phyloP scores from a whole-genome alignment of 2,329 filamentous ascomycete species.

The Aspergillus persii region DNA sequence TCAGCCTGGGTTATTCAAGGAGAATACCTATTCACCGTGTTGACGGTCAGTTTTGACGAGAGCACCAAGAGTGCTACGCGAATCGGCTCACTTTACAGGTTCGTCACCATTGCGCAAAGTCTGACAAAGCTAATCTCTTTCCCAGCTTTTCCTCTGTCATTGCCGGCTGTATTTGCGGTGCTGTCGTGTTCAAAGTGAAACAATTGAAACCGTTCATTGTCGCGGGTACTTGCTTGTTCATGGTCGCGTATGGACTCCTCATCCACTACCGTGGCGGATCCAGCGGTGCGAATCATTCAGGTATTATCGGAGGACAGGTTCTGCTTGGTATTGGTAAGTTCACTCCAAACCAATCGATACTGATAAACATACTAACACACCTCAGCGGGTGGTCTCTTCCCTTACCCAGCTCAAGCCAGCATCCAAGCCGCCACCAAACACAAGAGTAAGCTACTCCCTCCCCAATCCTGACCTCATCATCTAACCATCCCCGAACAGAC shows the following conservation, averaged over 20 bases:
- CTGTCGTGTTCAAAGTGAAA: conserved; percentile 57
- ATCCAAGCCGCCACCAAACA: conserved; percentile 53
- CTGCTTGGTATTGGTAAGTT: conserved; percentile 56
- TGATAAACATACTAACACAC: not conserved
- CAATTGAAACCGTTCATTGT: conserved; percentile 65
- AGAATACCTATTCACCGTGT: conserved; percentile 63
- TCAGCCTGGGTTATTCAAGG: conserved; percentile 61
- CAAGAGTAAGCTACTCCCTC: conserved; percentile 35
- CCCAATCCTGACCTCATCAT: not conserved
- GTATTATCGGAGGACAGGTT: conserved; percentile 62
- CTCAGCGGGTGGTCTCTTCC: conserved; percentile 59
- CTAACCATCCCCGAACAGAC: conserved; percentile 30
- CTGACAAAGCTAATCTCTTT: conserved; percentile 1
- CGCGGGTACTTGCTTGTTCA: conserved; percentile 58
- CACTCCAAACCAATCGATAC: no score
- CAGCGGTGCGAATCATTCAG: conserved; percentile 46
- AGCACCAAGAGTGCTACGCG: conserved; percentile 57
- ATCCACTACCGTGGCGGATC: conserved; percentile 61
- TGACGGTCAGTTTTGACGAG: conserved; percentile 62
- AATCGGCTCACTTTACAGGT: conserved; percentile 58
- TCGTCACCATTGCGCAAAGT: not conserved
- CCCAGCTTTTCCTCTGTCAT: conserved; percentile 54
- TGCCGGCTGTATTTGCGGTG: conserved; percentile 55
- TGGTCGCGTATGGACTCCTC: conserved; percentile 64
- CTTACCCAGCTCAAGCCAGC: conserved; percentile 51